Conservation (phyloP, 352 stramenopile species). For the Phytophthora syringae region DNA sequence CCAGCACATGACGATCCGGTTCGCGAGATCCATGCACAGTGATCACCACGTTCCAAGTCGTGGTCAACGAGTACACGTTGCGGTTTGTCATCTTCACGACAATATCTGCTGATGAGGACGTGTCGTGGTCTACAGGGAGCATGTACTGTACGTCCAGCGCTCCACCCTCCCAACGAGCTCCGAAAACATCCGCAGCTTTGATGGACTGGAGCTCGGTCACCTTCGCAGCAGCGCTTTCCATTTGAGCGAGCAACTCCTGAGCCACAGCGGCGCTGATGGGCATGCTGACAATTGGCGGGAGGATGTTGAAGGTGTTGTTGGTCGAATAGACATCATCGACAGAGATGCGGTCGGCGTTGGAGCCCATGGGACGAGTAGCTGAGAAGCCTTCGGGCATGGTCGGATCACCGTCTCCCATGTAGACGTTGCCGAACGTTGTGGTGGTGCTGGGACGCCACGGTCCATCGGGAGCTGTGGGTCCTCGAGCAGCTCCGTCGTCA, state of each 20-base stretch:
- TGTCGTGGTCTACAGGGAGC: constrained; percentile 28
- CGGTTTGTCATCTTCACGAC: constrained; percentile 56
- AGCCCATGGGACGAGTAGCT: constrained; percentile 27
- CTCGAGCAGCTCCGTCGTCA: constrained; percentile 59
- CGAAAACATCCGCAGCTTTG: constrained; percentile 57
- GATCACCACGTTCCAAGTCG: constrained; percentile 84
- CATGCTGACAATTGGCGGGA: constrained; percentile 77
- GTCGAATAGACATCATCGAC: constrained; percentile 79
- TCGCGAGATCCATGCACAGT: constrained; percentile 73
- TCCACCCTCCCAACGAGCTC: constrained; percentile 34
- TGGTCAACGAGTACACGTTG: constrained; percentile 78
- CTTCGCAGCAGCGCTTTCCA: constrained; percentile 19
- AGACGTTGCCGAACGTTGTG: constrained; percentile 74
- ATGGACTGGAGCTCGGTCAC: constrained; percentile 23
- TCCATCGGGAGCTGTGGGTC: constrained; percentile 66
- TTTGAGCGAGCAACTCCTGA: constrained; percentile 47
- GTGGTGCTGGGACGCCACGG: constrained; percentile 66
- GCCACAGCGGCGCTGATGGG: constrained; percentile 70
- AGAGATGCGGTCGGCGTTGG: constrained; percentile 65
- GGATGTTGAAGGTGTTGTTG: constrained; percentile 86
- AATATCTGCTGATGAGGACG: constrained; percentile 33
- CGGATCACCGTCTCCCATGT: constrained; percentile 88
- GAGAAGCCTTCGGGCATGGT: constrained; percentile 80
- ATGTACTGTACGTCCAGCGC: constrained; percentile 41
- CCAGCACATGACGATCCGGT: constrained; percentile 79